Evolutionary conservation across 352 stramenopile species (phyloP).

Genomic region (Nothophytophthora sp.): DNA sequence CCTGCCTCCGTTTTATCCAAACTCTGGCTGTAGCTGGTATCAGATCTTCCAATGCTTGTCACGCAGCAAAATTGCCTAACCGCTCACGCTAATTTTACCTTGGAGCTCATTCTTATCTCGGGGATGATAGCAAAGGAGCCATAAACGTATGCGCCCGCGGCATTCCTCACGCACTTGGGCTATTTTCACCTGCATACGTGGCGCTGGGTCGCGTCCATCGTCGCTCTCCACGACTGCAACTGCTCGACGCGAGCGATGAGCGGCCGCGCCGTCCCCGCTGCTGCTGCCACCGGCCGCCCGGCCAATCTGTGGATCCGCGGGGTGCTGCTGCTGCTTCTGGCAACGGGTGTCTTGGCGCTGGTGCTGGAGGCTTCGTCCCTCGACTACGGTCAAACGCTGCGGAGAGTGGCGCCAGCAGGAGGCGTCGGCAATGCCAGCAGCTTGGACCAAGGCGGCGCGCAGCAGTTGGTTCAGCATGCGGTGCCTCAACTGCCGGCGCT

Average conservation of each 20-base stretch:
- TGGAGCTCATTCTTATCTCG: no score
- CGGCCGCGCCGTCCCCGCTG: neutral
- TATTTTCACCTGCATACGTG: no score
- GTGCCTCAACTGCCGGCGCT: neutral
- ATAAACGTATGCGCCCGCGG: no score
- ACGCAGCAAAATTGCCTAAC: no score
- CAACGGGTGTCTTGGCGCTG: conserved; percentile 28
- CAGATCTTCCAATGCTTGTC: no score
- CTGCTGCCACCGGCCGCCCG: neutral
- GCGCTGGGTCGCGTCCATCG: neutral
- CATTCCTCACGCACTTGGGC: no score
- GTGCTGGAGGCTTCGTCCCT: conserved; percentile 30
- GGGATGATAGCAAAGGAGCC: no score
- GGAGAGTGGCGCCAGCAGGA: conserved; percentile 23
- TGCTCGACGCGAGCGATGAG: conserved; percentile 5
- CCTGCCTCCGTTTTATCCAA: no score
- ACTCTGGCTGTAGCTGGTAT: no score
- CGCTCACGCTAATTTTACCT: no score
- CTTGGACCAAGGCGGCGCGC: neutral
- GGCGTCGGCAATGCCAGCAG: neutral
- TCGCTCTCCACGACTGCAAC: conserved; percentile 2
- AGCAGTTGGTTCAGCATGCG: conserved; percentile 15
- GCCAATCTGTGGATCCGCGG: conserved; percentile 26
- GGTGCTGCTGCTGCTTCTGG: conserved; percentile 29
- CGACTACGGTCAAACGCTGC: conserved; percentile 28